phyloP scores from a whole-genome alignment of 108 stramenopile genomes.

The Seminavis robusta region DNA sequence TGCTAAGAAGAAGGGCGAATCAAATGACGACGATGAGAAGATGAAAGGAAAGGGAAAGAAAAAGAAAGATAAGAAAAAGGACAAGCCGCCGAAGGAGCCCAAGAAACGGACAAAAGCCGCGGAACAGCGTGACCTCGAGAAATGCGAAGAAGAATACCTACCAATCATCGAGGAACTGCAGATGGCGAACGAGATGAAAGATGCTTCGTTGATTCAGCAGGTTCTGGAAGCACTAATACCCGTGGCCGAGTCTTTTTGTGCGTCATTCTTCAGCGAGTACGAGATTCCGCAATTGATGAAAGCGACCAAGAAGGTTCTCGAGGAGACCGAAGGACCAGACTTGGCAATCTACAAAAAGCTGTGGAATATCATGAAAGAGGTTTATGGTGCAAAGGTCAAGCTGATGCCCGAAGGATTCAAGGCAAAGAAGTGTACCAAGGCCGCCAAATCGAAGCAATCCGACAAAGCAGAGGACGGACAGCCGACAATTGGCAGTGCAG shows the following conservation, averaged over 20 bases:
- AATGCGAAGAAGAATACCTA: conserved; percentile 12
- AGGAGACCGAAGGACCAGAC: conserved; percentile 1
- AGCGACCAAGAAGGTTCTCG: conserved; percentile 21
- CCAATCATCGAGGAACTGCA: conserved; percentile 11
- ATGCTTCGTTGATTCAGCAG: conserved; percentile 2
- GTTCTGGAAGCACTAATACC: conserved; percentile 11
- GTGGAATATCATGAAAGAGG: conserved; percentile 3
- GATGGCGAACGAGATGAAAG: conserved; percentile 12
- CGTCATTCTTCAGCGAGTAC: conserved; percentile 20
- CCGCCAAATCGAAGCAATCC: too few relatives aligned
- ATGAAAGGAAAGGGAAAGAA: conserved; percentile 9
- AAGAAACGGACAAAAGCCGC: too few relatives aligned
- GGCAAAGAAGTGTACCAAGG: conserved; percentile 8
- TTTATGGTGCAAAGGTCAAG: conserved; percentile 13
- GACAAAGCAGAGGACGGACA: too few relatives aligned
- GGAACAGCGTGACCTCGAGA: conserved; percentile 6
- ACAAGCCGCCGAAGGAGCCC: background rate
- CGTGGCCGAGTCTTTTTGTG: conserved; percentile 10
- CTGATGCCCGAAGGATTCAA: conserved; percentile 24
- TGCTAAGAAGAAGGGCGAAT: too few relatives aligned
- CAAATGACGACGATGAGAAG: too few relatives aligned
- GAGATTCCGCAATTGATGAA: conserved; percentile 26
- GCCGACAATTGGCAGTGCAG: too few relatives aligned
- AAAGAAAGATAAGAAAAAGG: background rate
- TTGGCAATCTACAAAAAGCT: conserved; percentile 3